Base-by-base conservation (phyloP, 1,139 yeast species). In the Petasospora rhodanensis region DNA sequence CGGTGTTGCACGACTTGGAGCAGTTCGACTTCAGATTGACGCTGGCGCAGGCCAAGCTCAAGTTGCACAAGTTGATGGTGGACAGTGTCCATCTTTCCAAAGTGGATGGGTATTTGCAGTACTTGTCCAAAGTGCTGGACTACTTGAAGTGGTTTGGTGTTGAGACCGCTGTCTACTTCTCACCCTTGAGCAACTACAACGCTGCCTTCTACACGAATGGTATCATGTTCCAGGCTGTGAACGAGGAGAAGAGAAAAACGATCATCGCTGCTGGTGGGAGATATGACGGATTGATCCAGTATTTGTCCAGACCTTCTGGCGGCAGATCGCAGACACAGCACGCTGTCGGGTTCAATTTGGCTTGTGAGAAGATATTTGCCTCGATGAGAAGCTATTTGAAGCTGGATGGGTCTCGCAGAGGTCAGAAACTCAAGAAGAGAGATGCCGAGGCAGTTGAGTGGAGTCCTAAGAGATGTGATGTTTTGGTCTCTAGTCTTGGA, bases 231-330 rank as follows among this genome's bases (percentile, higher is more conserved):
- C 95, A 86, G 50, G 87, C 83, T 0, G 73, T 86, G 1, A 73
- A 76, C 47, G 82, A 82, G 38, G 73, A 66, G 56, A 59, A 40
- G 23, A 57, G 56, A 28, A 57, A 56, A 26, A 50, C 47, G 68
- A 77, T 89, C 26, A 61, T 85, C 26, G 93, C 93, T 10, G 91
- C 94, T 1, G 98, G 98, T 28, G 98, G 98, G 2, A 64, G 98
- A 32, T 91, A 86, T 51, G 97, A 91, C 51, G 62, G 67, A 15
- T 64, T 89, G 43, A 72, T 87, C 14, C 64, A 73, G 3, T 70
- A 78, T 13, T 70, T 85, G 41, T 72, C 86, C 0, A 73, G 76
- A 43, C 66, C 70, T 5, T 60, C 71, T 4, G 63, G 58, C 12
- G 55, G 52, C 7, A 66, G 62, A 34, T 54, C 60, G 10, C 62